Base-by-base conservation (phyloP, 2,329 filamentous ascomycete genomes). In the Trichophaea hybrida region DNA sequence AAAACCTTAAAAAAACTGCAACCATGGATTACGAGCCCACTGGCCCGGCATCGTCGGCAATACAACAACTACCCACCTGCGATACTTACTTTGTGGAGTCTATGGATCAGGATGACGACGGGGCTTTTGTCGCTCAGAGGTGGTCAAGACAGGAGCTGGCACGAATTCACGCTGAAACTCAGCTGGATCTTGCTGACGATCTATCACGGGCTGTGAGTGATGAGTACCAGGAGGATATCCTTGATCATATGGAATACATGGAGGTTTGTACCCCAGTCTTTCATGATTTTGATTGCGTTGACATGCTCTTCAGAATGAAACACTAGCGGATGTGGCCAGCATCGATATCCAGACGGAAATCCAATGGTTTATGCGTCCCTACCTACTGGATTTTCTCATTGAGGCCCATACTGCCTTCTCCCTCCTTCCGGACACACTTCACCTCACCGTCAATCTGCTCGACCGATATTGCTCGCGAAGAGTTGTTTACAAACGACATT, bases 281-380 rank as follows among this genome's bases (percentile, higher is more conserved):
- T 48, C 35, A 12, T 48, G 31, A 24, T 54, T 35, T 31, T 48
- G 58, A 50, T 43, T 34, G 4, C 57, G 8, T 44, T 7, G 17
- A 55, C 55, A 37, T 44, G n/a, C 8, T 43, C 17, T 57, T 58
- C 66, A 84, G 81, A 80, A 84, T 69, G 86, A 94, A 74, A 97
- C 93, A 33, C 78, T 97, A 66, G 88, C 93, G 57, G 93, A 98
- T 73, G 91, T 94, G 72, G 91, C 91, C 73, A 89, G 94, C 38
- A 98, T 98, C 72, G 93, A 98, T 73, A 96, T 97, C 74, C 93
- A 98, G 75, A 89, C 90, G 66, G 93, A 98, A 78, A 97, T 98
- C 65, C 89, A 97, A 72, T 98, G 93, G 93, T 97, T 94, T 75
- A 98, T 98, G 93, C 80, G 93, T 69, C 93, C 93, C 0, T 97